Evolutionary conservation across 1,284 basidiomycete genomes (phyloP).

Genomic region (Chondrostereum purpureum): DNA sequence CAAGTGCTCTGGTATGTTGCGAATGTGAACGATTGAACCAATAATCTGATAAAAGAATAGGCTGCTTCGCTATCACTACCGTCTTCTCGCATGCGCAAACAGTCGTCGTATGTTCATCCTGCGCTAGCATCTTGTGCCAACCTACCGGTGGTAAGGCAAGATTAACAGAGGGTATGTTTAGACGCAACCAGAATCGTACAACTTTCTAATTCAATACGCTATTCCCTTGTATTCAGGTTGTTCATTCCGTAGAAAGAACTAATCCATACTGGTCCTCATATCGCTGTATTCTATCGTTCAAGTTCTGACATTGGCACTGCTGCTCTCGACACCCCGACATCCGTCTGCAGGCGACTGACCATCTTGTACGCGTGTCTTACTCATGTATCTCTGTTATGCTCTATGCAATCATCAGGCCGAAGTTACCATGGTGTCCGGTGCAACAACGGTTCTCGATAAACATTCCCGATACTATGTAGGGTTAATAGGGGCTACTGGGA

Average conservation of each 20-base stretch:
- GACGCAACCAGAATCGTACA: no score
- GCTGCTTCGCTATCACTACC: slow-evolving; percentile 92
- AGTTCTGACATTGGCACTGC: background rate
- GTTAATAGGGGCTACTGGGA: no score
- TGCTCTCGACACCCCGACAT: background rate
- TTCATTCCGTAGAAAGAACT: slow-evolving; percentile 86
- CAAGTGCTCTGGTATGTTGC: slow-evolving; percentile 90
- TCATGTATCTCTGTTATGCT: no score
- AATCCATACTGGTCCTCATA: slow-evolving; percentile 24
- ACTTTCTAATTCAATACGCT: slow-evolving; percentile 9
- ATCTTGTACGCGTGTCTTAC: no score
- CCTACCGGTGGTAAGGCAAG: slow-evolving; percentile 98
- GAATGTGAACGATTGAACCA: slow-evolving; percentile 14
- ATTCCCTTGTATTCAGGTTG: slow-evolving; percentile 45
- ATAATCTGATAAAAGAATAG: slow-evolving; percentile 33
- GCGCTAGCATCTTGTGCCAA: slow-evolving; percentile 94
- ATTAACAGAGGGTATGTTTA: slow-evolving; percentile 95
- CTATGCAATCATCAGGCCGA: no score
- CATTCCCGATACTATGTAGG: no score
- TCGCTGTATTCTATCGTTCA: background rate
- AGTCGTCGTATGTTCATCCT: slow-evolving; percentile 89
- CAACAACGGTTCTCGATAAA: no score
- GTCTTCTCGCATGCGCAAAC: slow-evolving; percentile 96
- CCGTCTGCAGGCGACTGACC: no score
- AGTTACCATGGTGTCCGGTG: no score